Conservation (phyloP, 441 rosid genomes). For the Erodium texanum region DNA sequence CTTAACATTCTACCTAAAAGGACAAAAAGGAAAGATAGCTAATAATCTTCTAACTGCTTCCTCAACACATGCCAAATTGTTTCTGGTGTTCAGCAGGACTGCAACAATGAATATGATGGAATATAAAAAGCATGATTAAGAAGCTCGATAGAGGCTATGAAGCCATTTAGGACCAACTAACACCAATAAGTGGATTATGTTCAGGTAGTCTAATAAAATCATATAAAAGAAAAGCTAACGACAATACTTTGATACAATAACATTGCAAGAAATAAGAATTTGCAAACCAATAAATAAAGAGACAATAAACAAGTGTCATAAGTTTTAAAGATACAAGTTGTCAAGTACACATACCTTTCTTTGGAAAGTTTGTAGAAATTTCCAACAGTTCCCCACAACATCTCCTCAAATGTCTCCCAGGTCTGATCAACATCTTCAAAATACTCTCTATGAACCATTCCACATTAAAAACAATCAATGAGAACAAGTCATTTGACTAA, state of each 20-base stretch:
- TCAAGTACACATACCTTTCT: slow-evolving; percentile 66
- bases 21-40: background rate
- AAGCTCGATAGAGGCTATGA: background rate
- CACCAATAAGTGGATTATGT: background rate
- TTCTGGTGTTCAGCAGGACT: background rate
- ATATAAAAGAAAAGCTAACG: no score
- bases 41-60: background rate
- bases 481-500: slow-evolving; percentile 17
- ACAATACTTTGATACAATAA: background rate
- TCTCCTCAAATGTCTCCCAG: slow-evolving; percentile 97
- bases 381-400: slow-evolving; percentile 80
- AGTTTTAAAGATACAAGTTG: no score
- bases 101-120: background rate
- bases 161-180: background rate
- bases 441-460: slow-evolving; percentile 55
- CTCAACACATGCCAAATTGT: background rate
- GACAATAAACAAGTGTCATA: background rate
- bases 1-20: no score
- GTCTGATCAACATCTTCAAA: slow-evolving; percentile 95
- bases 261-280: slow-evolving; percentile 1
- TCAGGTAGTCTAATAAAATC: background rate
- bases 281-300: slow-evolving; percentile 3
- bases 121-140: background rate
- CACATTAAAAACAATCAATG: slow-evolving; percentile 14
- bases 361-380: slow-evolving; percentile 87